Percentiles rank a stretch among this genome's conserved stretches.
Conservation (phyloP, 2,329 filamentous ascomycete species). For the Talaromyces sp. region DNA sequence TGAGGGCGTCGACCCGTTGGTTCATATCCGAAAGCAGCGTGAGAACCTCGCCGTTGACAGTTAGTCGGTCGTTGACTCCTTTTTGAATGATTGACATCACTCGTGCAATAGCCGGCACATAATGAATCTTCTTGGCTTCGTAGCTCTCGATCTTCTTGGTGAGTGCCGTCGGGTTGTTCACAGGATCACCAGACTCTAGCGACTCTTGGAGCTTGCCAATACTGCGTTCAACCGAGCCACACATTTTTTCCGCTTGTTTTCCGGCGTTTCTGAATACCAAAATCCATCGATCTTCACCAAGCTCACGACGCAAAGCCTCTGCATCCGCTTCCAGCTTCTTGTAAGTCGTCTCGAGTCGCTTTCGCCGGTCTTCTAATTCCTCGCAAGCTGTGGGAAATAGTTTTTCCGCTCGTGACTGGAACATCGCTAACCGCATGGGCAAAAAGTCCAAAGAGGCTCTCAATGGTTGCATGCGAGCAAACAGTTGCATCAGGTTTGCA, state of each 20-base stretch:
- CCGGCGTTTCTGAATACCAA: slow-evolving; percentile 92
- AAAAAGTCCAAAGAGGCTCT: slow-evolving; percentile 91
- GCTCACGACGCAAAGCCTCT: slow-evolving; percentile 79
- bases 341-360: slow-evolving; percentile 76
- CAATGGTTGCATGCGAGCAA: slow-evolving; percentile 91
- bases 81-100: slow-evolving; percentile 91
- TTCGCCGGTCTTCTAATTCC: slow-evolving; percentile 73
- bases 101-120: slow-evolving; percentile 86
- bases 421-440: slow-evolving; percentile 87
- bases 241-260: slow-evolving; percentile 91
- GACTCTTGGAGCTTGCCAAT: slow-evolving; percentile 76
- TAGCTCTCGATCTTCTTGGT: slow-evolving; percentile 87
- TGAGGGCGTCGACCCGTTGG: slow-evolving; percentile 72
- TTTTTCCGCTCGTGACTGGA: slow-evolving; percentile 69
- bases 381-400: slow-evolving; percentile 88
- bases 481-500: slow-evolving; percentile 80
- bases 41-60: slow-evolving; percentile 92
- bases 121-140: slow-evolving; percentile 91
- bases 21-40: slow-evolving; percentile 82
- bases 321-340: slow-evolving; percentile 85
- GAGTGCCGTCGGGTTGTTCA: slow-evolving; percentile 66
- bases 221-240: slow-evolving; percentile 87
- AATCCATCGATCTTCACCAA: slow-evolving; percentile 95
- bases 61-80: slow-evolving; percentile 91
- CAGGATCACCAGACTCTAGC: slow-evolving; percentile 68